Conservation (phyloP, 345 rosid species). For the Xanthoceras sorbifolium region DNA sequence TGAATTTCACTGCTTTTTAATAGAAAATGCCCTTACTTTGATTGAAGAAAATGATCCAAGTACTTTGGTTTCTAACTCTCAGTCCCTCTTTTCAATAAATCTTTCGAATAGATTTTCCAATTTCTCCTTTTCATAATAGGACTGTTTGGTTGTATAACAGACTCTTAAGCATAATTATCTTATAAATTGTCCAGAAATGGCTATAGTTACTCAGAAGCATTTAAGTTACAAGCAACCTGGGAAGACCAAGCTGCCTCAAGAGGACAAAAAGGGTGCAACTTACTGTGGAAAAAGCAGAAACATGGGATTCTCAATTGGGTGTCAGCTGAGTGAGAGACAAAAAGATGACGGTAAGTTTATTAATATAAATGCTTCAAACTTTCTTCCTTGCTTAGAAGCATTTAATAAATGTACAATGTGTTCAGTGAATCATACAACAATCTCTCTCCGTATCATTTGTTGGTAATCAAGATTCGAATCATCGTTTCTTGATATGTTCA, state of each 20-base stretch:
- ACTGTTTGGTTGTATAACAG: neutral
- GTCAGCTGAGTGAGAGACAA: neutral
- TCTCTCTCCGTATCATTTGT: neutral
- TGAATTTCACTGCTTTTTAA: neutral
- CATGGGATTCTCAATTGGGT: neutral
- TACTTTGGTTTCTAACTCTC: neutral
- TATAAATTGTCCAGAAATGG: neutral
- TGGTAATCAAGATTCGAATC: conserved; percentile 8
- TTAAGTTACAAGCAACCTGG: neutral
- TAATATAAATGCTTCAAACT: neutral
- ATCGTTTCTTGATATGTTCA: neutral
- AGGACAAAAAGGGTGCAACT: neutral
- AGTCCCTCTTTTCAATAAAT: neutral
- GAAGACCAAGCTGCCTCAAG: neutral
- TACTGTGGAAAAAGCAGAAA: neutral
- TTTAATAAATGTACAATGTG: neutral
- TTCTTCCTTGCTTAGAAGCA: neutral
- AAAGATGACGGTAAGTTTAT: neutral
- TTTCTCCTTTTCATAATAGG: neutral
- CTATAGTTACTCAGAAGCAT: neutral
- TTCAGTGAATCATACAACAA: neutral
- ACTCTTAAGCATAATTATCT: neutral
- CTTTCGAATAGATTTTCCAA: neutral
- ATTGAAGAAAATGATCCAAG: too few species aligned
- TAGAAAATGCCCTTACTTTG: neutral